Evolutionary conservation across 768 basidiomycete genomes (phyloP).

Genomic region (Trametes cubensis): DNA sequence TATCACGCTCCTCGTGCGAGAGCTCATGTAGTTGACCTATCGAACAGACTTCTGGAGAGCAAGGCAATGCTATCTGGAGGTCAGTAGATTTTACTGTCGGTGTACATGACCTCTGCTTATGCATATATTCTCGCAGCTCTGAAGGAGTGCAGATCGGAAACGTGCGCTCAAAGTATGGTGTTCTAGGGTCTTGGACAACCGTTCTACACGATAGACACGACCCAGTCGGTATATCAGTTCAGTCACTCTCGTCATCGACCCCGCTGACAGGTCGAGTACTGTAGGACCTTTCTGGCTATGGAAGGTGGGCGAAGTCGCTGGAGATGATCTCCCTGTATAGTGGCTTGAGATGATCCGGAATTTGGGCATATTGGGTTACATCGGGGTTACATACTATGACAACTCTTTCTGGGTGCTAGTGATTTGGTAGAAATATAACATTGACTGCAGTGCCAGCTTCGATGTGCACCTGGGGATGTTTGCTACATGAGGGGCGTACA

Average conservation of each 20-base stretch:
- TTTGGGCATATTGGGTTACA: no score
- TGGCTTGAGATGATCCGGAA: no score
- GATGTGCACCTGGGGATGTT: no score
- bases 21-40: slow-evolving; percentile 6
- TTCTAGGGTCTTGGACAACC: slow-evolving; percentile 58
- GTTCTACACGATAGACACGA: slow-evolving; percentile 48
- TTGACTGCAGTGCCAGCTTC: no score
- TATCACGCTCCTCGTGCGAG: neutral
- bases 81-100: slow-evolving; percentile 30
- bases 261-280: neutral
- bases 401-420: no score
- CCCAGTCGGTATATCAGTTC: slow-evolving; percentile 44
- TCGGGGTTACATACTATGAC: no score
- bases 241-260: neutral
- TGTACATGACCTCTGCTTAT: no score
- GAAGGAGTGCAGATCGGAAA: slow-evolving; percentile 65
- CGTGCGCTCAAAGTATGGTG: slow-evolving; percentile 59
- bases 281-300: slow-evolving; percentile 37
- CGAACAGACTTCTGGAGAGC: slow-evolving; percentile 44
- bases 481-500: no score
- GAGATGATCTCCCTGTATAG: neutral
- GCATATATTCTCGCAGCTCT: slow-evolving; percentile 43
- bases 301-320: slow-evolving; percentile 22
- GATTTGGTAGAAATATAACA: no score
- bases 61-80: slow-evolving; percentile 59